Evolutionary conservation across 306 rosid genomes (phyloP).

Genomic region (Ammopiptanthus mongolicus): DNA sequence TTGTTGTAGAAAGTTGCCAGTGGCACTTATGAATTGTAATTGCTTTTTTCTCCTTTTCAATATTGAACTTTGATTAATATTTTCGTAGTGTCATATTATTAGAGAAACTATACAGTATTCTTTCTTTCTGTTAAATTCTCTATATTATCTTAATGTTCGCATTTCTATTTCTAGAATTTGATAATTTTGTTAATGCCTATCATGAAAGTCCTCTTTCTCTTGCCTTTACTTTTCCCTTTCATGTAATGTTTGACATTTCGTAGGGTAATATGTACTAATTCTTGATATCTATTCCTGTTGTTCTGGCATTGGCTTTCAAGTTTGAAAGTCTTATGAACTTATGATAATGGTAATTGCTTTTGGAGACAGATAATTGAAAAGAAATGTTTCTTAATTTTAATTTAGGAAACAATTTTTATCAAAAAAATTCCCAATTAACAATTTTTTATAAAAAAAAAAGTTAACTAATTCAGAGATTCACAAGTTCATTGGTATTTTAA

Average conservation of each 20-base stretch:
- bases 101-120: constrained; percentile 1
- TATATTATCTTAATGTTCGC: background rate
- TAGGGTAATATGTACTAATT: background rate
- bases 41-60: background rate
- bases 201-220: constrained; percentile 4
- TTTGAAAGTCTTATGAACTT: background rate
- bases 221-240: background rate
- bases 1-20: constrained; percentile 15
- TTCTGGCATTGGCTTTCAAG: constrained; percentile 12
- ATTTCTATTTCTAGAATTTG: background rate
- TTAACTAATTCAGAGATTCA: background rate
- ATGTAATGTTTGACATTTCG: background rate
- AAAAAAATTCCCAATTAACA: no score
- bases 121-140: background rate
- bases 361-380: constrained; percentile 8
- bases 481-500: background rate
- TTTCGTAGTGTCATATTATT: background rate
- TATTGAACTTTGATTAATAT: background rate
- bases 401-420: no score
- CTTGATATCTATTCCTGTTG: background rate
- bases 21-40: background rate
- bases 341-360: background rate
- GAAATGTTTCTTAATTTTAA: background rate
- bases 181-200: background rate
- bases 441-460: no score